Evolutionary conservation across 2,329 filamentous ascomycete species (phyloP).

Genomic region (Beauveria sp.): DNA sequence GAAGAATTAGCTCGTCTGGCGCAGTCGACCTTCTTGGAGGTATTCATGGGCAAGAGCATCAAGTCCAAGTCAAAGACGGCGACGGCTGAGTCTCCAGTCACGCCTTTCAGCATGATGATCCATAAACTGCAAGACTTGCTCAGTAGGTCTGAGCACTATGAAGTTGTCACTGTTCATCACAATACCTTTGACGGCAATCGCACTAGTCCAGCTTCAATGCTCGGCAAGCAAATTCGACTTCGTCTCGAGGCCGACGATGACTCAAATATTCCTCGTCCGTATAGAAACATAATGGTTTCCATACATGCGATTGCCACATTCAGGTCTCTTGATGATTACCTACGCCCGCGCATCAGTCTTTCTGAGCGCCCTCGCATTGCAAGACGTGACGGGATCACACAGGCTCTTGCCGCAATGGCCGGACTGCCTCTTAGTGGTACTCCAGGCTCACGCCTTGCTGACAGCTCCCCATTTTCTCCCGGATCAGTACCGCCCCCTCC

Average conservation of each 20-base stretch:
- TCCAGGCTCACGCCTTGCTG: constrained; percentile 37
- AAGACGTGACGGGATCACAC: constrained; percentile 57
- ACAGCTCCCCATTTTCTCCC: constrained; percentile 32
- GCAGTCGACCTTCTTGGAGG: constrained; percentile 74
- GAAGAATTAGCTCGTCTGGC: constrained; percentile 56
- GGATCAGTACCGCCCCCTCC: constrained; percentile 30
- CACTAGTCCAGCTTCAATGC: constrained; percentile 88
- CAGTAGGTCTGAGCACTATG: constrained; percentile 95
- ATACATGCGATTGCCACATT: constrained; percentile 98
- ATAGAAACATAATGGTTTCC: constrained; percentile 93
- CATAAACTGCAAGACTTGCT: constrained; percentile 93
- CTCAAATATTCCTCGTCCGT: constrained; percentile 79
- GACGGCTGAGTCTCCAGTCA: constrained; percentile 61
- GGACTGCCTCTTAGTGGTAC: constrained; percentile 52
- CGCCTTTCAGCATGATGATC: constrained; percentile 82
- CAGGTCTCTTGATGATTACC: constrained; percentile 91
- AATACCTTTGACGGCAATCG: constrained; percentile 84
- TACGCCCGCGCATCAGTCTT: constrained; percentile 79
- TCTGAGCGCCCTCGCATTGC: constrained; percentile 59
- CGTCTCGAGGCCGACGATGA: constrained; percentile 84
- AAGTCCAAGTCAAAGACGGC: constrained; percentile 58
- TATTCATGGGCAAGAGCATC: constrained; percentile 77
- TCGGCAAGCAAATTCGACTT: constrained; percentile 89
- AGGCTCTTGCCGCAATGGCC: constrained; percentile 69
- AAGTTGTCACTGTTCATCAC: constrained; percentile 91